A percentile compares a stretch with the other conserved stretches of the same genome.
Conservation (phyloP, 306 rosid species). For the Quercus mongolica region DNA sequence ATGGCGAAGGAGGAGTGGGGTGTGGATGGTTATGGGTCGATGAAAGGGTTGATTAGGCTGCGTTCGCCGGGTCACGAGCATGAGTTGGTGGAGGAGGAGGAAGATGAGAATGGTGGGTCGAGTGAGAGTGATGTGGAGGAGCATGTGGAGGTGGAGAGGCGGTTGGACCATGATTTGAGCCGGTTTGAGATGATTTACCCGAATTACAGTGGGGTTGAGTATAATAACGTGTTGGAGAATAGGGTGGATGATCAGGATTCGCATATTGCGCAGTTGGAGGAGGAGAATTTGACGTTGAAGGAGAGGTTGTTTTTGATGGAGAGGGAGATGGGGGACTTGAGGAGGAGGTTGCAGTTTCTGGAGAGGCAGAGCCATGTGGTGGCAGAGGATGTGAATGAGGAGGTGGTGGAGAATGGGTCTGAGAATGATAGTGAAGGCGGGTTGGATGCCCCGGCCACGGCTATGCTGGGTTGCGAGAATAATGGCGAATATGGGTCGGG, state of each 20-base stretch:
- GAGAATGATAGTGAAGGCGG: constrained; percentile 56
- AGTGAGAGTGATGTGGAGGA: constrained; percentile 90
- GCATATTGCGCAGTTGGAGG: constrained; percentile 87
- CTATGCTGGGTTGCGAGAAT: constrained; percentile 37
- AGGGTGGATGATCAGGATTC: constrained; percentile 95
- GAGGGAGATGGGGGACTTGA: constrained; percentile 69
- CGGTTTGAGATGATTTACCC: constrained; percentile 90
- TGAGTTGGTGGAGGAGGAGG: constrained; percentile 48
- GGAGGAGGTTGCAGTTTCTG: constrained; percentile 68
- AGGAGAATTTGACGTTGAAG: constrained; percentile 86
- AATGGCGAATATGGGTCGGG: constrained; percentile 30
- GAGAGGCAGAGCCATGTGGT: constrained; percentile 35
- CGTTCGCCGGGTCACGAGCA: constrained; percentile 41
- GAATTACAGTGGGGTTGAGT: constrained; percentile 63
- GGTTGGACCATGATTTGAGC: constrained; percentile 92
- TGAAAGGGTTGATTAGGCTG: constrained; percentile 78
- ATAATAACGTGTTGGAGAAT: constrained; percentile 74
- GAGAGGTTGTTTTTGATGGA: constrained; percentile 88
- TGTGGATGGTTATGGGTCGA: constrained; percentile 76
- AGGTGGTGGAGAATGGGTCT: constrained; percentile 41
- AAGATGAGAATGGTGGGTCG: constrained; percentile 59
- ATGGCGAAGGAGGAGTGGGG: constrained; percentile 86
- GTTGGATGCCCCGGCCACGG: constrained; percentile 37
- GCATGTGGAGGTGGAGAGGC: constrained; percentile 87
- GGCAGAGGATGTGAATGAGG: constrained; percentile 33